These are phyloP conservation scores for Ampelomyces quisqualis DNA, from an alignment of 2,329 filamentous ascomycete species.

Conservation along the genomic window DNA sequence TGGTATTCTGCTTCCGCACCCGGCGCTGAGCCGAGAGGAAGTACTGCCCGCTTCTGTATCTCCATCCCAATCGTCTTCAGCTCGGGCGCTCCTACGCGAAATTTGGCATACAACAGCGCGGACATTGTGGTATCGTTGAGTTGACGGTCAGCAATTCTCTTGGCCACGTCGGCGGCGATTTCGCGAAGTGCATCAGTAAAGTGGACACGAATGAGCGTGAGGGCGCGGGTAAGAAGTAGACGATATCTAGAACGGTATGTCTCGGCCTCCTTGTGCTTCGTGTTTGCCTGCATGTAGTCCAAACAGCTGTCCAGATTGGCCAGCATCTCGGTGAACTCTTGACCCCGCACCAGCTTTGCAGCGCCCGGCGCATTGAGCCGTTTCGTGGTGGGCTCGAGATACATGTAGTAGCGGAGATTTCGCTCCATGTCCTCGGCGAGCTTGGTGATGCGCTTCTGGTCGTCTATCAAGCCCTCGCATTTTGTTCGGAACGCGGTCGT, in stretches of 20 bases:
- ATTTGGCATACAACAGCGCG: slow-evolving; percentile 69
- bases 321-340: slow-evolving; percentile 85
- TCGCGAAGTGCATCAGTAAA: slow-evolving; percentile 65
- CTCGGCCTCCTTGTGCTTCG: slow-evolving; percentile 81
- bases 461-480: slow-evolving; percentile 81
- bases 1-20: slow-evolving; percentile 65
- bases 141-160: slow-evolving; percentile 65
- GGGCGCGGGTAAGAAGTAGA: slow-evolving; percentile 69
- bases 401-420: slow-evolving; percentile 92
- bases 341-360: slow-evolving; percentile 77
- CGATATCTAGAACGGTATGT: slow-evolving; percentile 86
- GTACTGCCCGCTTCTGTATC: slow-evolving; percentile 65
- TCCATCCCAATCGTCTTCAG: slow-evolving; percentile 66
- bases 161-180: slow-evolving; percentile 62
- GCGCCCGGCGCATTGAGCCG: slow-evolving; percentile 90
- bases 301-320: slow-evolving; percentile 86
- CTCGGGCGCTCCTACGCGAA: slow-evolving; percentile 65
- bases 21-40: slow-evolving; percentile 60
- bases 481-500: slow-evolving; percentile 91
- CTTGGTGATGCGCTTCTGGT: slow-evolving; percentile 75
- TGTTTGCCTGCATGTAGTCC: slow-evolving; percentile 85
- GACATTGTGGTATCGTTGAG: slow-evolving; percentile 72
- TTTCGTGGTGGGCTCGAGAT: slow-evolving; percentile 86
- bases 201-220: slow-evolving; percentile 67
- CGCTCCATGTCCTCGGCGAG: slow-evolving; percentile 83